Conservation (phyloP, 116 monocot genomes). For the Dioscorea cayenensis region DNA sequence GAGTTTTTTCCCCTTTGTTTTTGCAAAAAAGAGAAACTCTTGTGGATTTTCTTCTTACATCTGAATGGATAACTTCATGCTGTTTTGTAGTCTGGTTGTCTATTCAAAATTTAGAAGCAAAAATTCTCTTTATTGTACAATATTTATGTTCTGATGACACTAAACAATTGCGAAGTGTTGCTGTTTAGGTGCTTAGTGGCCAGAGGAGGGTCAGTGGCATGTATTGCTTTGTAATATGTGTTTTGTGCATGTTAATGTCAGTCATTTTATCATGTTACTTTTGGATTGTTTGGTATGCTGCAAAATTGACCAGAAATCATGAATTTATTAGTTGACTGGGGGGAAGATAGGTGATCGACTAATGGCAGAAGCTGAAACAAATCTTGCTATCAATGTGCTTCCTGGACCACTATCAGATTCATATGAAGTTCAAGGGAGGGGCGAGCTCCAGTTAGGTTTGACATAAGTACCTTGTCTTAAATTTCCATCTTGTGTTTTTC, state of each 20-base stretch:
- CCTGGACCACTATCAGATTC: slow-evolving; percentile 89
- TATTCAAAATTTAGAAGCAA: too few species aligned
- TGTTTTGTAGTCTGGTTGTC: too few species aligned
- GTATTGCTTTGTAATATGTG: background rate
- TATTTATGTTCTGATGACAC: too few species aligned
- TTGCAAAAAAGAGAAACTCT: too few species aligned
- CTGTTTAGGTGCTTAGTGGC: too few species aligned
- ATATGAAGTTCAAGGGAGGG: slow-evolving; percentile 99
- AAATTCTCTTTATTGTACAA: too few species aligned
- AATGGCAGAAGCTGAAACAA: slow-evolving; percentile 92
- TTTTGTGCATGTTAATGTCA: background rate
- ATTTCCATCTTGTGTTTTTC: background rate
- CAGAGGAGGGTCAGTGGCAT: too few species aligned
- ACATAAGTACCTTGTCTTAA: background rate
- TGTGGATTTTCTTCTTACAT: too few species aligned
- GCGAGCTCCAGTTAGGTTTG: slow-evolving; percentile 94
- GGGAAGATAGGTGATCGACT: slow-evolving; percentile 93
- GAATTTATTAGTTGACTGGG: slow-evolving; percentile 77
- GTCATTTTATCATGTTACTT: background rate
- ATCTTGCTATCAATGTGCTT: slow-evolving; percentile 97
- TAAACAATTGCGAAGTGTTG: too few species aligned
- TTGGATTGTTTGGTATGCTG: background rate
- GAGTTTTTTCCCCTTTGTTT: too few species aligned
- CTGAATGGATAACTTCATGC: too few species aligned
- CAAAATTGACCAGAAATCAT: background rate